Base-by-base conservation (phyloP, 139 green algal genomes). In the Tetraselmis striata region DNA sequence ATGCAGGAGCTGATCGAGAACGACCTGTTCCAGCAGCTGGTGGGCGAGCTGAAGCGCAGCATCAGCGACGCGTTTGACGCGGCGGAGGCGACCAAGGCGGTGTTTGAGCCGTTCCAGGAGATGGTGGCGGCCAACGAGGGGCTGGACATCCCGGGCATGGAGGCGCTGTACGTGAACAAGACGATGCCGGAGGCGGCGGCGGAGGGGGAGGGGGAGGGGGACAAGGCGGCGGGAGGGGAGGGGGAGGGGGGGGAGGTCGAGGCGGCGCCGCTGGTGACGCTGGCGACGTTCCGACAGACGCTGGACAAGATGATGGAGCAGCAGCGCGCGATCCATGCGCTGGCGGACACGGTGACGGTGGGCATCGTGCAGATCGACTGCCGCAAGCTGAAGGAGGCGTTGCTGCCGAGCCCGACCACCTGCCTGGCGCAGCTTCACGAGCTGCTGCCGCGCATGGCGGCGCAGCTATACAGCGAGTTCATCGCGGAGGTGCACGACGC, bases 391-490 rank as follows among this genome's bases (percentile, higher is more conserved):
- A 93, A 94, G 81, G 79, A 81, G 26, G 81, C 86, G 0, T 83
- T 96, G 80, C 86, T 95, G 80, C 93, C 92, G 2, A 90, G 81
- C 28, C 93, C 92, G 30, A 84, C 83, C 18, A 30, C 2, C 24
- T 89, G 89, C 32, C 82, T 95, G 58, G 80, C 79, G n/a, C 80
- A 92, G 82, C 83, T 95, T 59, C 83, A 90, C 76, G 82, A 77
- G 28, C 75, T 89, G 78, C 87, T 97, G 31, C 93, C 92, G 0
- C 59, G 79, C 28, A 82, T 93, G 29, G 91, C 91, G 0, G 83
- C 58, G 32, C 30, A 92, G 67, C 80, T 93, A 59, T 92, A 94
- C 86, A 80, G 85, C 27, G 79, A 85, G 2, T 95, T 95, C 81
- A 92, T 95, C 83, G 79, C 76, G 31, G 87, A 93, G 23, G 79